Base-by-base conservation (phyloP, 2,329 filamentous ascomycete species). In the Aspergillus uvarum region DNA sequence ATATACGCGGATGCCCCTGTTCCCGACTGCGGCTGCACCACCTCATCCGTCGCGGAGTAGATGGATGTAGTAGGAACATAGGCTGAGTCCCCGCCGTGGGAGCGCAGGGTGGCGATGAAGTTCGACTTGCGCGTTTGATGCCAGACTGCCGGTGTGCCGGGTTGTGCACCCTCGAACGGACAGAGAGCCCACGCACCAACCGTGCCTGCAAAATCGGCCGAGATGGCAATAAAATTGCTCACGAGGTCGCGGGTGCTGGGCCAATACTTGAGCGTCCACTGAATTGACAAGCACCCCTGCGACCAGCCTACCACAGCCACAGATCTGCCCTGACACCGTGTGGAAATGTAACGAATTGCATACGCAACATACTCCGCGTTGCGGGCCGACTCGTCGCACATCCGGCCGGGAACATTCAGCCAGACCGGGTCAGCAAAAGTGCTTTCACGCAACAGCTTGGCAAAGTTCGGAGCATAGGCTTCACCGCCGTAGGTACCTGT, bases 191-290 rank as follows among this genome's bases (percentile, higher is more conserved):
- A 29, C 67, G 57, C 32, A 63, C 60, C 65, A 6, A 29, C 50
- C 50, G 50, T 31, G 26, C 81, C 81, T 50, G 79, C 76, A 63
- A 83, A 85, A 63, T 84, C 83, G 2, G 82, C 76, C 5, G 77
- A 80, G 48, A 84, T 74, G 48, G 80, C 75, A 31, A 86, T 74
- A 68, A 82, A 79, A 66, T 85, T 78, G 16, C 74, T 74, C 3
- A 81, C 75, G 0, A 74, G 70, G 2, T 63, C 63, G 7, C 78
- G 76, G 1, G 81, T 81, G 1, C 79, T 82, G 0, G 82, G 82
- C 81, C 81, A 85, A 73, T 83, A 85, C 63, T 84, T 85, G 61
- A 83, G 73, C 0, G 79, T 80, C 83, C 83, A 85, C 66, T 86
- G 83, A 1, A 79, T 72, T 60, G 81, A 74, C 1, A 85, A 70